These are phyloP conservation scores for Pleurotus giganteus DNA, from an alignment of 768 basidiomycete genomes.

Conservation along the genomic window DNA sequence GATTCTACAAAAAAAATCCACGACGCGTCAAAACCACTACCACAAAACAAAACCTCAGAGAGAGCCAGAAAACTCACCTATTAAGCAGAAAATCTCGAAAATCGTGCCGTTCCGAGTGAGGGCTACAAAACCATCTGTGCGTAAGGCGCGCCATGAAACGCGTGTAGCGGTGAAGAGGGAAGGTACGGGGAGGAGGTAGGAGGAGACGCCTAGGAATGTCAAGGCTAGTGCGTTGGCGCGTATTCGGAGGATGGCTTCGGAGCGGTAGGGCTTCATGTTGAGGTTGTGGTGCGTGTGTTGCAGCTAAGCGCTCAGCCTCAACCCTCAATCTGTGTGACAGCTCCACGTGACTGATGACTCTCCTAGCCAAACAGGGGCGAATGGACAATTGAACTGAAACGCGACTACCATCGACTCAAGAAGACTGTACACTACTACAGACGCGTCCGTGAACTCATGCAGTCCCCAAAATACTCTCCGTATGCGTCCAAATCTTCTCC, in stretches of 20 bases:
- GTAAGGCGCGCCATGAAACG: not conserved
- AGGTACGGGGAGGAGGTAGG: slow-evolving; percentile 2
- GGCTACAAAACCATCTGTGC: not conserved
- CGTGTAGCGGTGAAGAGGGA: slow-evolving; percentile 1
- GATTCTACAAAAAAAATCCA: not conserved
- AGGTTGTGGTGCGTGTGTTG: no score
- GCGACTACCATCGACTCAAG: no score
- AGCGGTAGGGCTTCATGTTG: slow-evolving; percentile 4
- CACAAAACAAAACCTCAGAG: no score
- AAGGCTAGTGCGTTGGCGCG: not conserved
- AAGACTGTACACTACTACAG: no score
- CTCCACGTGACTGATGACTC: no score
- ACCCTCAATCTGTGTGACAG: no score
- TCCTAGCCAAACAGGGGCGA: no score
- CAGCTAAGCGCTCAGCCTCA: no score
- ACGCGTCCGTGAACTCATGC: no score
- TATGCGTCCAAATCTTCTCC: slow-evolving; percentile 3
- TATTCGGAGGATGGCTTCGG: not conserved
- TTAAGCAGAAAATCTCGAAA: not conserved
- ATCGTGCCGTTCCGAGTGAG: not conserved
- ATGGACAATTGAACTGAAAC: no score
- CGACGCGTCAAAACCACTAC: not conserved
- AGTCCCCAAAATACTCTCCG: not conserved
- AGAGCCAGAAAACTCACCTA: not conserved
- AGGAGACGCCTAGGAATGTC: not conserved